Evolutionary conservation across 1,284 basidiomycete genomes (phyloP), one percentile per base, ranked within the genome.

Genomic region (Malassezia restricta): DNA sequence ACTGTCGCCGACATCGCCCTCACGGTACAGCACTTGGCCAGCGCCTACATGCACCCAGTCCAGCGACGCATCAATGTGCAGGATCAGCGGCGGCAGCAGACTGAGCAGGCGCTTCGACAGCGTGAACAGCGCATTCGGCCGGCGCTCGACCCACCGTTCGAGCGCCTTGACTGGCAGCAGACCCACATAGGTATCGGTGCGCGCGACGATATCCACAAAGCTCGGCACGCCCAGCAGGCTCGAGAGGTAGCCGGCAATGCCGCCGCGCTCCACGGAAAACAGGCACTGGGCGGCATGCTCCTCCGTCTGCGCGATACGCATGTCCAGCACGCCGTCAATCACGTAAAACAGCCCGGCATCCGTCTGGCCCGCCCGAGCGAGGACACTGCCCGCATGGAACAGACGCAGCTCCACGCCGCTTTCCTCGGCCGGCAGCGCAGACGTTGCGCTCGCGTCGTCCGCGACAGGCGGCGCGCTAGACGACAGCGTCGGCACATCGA

Each of bases 41-140:
- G 90, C 90, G 60, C 85, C 83, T 4, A 94, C 87, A 74, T 96
- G 91, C 80, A 91, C 86, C 92, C 92, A 98, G 71, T 99, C 92
- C 55, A 99, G 78, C 0, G 91, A 90, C 1, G 90, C 85, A 73
- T 99, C 92, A 56, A 99, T 94, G 69, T 98, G 92, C 11, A 96
- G 77, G 8, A 99, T 90, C 24, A 96, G 78, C 5, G 94, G 91
- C 1, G 91, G 94, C 1, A 99, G 78, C 53, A 99, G 76, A 2
- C 90, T 94, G 40, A 96, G 86, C 24, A 99, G 76, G 9, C 92
- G 83, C 74, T 98, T 98, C 0, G 91, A 90, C n/a, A 98, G 79
- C 0, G 92, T 98, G 14, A 99, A 77, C 12, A 96, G 79, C 2
- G 96, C 92, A 51, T 98, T 94, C 0, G 92, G 94, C 31, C 86